Base-by-base conservation (phyloP, 2,329 filamentous ascomycete genomes). In the Metarhizium robertsii region DNA sequence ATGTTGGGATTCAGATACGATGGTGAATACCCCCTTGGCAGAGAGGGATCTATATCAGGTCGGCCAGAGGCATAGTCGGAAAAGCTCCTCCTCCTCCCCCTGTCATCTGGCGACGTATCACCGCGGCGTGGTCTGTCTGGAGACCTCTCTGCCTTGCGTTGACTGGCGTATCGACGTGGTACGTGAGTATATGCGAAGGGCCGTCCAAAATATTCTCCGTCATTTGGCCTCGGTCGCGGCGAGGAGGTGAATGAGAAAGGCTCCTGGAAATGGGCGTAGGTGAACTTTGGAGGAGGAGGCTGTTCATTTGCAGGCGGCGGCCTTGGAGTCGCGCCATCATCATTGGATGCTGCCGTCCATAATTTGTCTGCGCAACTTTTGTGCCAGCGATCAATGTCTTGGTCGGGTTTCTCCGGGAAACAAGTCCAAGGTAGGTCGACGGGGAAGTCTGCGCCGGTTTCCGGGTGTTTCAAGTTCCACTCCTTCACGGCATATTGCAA, bases 371-470 rank as follows among this genome's bases (percentile, higher is more conserved):
- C 87, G 55, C 95, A 92, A 2, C 79, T 76, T 61, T 88, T 84
- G 67, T 97, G 91, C 92, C 94, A 99, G 57, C 79, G 76, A 55
- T 91, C 83, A 71, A 96, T 91, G n/a, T 87, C 86, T 4, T 79
- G 73, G 64, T 97, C 92, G 1, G 91, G 81, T 47, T 81, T 75
- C 2, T 78, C 67, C 0, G 94, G 92, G 57, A 92, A 88, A 0
- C 85, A 80, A n/a, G 75, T 73, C 32, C 69, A 71, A 2, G 84
- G 82, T 4, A 87, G 71, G 54, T 84, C 77, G 6, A 69, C 59
- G 0, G 84, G 83, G 59, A 92, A 91, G 38, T 75, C 75, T 55
- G 85, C 81, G 45, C 87, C 84, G 0, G 91, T 90, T 47, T 84
- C 81, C 0, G 87, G 87, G 64, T 95, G 83, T 57, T 80, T 81